Evolutionary conservation across 495 filamentous ascomycete genomes (phyloP).

Genomic region (Penicillium salamii): DNA sequence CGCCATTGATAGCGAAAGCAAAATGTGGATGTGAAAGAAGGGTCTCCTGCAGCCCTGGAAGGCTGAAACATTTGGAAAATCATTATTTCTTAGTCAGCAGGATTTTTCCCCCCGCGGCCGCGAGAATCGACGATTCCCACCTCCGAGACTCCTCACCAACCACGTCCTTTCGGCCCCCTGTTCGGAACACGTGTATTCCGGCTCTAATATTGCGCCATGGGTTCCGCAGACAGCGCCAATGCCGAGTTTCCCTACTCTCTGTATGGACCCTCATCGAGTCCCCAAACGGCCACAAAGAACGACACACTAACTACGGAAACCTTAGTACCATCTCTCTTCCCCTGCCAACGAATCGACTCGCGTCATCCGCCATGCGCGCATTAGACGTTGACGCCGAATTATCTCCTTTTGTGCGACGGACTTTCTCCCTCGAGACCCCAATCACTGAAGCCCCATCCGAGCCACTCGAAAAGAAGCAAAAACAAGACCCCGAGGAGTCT

Average conservation of each 20-base stretch:
- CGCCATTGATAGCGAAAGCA: neutral
- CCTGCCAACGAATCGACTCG: slow-evolving; percentile 78
- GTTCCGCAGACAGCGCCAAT: slow-evolving; percentile 34
- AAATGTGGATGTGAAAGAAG: neutral
- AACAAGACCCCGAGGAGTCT: slow-evolving; percentile 33
- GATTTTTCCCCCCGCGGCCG: neutral
- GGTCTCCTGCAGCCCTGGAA: neutral
- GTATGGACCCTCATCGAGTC: slow-evolving; percentile 40
- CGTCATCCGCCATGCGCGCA: slow-evolving; percentile 69
- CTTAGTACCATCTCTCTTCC: slow-evolving; percentile 75
- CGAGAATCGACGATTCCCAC: slow-evolving; percentile 1
- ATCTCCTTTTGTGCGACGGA: slow-evolving; percentile 74
- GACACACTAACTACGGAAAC: neutral
- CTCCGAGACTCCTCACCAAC: neutral
- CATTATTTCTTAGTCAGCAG: neutral
- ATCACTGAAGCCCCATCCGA: slow-evolving; percentile 15
- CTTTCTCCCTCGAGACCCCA: slow-evolving; percentile 54
- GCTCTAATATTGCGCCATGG: slow-evolving; percentile 6
- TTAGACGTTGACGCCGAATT: slow-evolving; percentile 86
- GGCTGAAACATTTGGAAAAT: neutral
- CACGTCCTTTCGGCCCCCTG: neutral
- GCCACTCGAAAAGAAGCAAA: slow-evolving; percentile 26
- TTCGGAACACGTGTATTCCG: neutral
- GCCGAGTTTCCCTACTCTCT: slow-evolving; percentile 68
- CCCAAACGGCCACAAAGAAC: neutral